Evolutionary conservation across 106 monocot genomes (phyloP).

Genomic region (Dioscorea dumetorum): DNA sequence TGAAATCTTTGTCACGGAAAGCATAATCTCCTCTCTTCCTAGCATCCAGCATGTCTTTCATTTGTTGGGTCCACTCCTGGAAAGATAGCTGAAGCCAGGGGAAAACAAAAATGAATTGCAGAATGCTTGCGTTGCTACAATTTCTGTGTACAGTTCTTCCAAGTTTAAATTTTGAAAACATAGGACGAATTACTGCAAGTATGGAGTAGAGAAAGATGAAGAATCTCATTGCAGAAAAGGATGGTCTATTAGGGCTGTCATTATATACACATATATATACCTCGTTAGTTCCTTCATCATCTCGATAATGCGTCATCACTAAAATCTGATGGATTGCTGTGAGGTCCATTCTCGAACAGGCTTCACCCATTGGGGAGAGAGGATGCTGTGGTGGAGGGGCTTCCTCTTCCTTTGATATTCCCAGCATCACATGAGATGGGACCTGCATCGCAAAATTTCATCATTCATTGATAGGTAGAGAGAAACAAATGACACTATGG

Average conservation of each 20-base stretch:
- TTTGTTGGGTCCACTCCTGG: slow-evolving; percentile 95
- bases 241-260: too few species aligned
- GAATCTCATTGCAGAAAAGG: too few species aligned
- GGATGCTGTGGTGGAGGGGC: slow-evolving; percentile 40
- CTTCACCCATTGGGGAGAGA: slow-evolving; percentile 84
- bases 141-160: too few species aligned
- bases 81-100: slow-evolving; percentile 62
- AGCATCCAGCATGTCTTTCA: slow-evolving; percentile 83
- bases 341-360: slow-evolving; percentile 93
- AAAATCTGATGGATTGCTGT: slow-evolving; percentile 94
- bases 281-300: slow-evolving; percentile 96
- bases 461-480: too few species aligned
- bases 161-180: too few species aligned
- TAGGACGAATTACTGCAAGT: too few species aligned
- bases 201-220: too few species aligned
- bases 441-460: slow-evolving; percentile 29
- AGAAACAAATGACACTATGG: too few species aligned
- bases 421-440: slow-evolving; percentile 88
- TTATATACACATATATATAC: slow-evolving; percentile 15
- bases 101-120: not conserved
- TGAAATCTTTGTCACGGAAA: slow-evolving; percentile 87
- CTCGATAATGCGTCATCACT: slow-evolving; percentile 72
- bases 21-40: slow-evolving; percentile 85
- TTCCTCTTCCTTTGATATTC: slow-evolving; percentile 66
- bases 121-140: too few species aligned